Evolutionary conservation across 2,329 filamentous ascomycete species (phyloP), one percentile per base, ranked within the genome.

Genomic region (Simplicillium sp.): DNA sequence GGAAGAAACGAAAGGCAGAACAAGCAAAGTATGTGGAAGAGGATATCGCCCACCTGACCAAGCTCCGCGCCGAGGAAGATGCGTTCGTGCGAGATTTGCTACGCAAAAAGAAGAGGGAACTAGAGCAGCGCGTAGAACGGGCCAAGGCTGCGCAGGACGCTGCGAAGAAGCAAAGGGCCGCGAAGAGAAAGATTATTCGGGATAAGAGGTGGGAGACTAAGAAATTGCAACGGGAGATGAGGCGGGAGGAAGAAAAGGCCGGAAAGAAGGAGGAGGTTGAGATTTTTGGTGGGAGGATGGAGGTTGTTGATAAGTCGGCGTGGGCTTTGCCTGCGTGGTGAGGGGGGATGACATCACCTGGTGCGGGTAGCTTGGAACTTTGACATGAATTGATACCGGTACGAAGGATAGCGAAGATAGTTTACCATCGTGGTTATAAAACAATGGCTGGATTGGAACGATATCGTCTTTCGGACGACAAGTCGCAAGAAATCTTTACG

Each of bases 401-500:
- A 15, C 28, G 17, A 40, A 32, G 29, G 9, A 20, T 7, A 37
- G 11, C 13, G 18, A 11, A n/a, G 15, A 37, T 11, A 25, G 5
- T 25, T 5, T 6, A 25, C 6, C 20, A 9, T 25, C n/a, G n/a
- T n/a, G n/a, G 20, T 6, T 9, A 25, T 6, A 25, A 25, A 25
- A 25, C 5, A 25, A 25, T 25, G 20, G 20, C 20, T 25, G 20
- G 9, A 5, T 25, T 25, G 20, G 20, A 9, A 25, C 20, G 53
- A 9, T 57, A 61, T 41, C 50, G 54, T 31, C 60, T 63, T 45
- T 49, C 56, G 7, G 46, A 50, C 13, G 47, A 47, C 32, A 53
- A 54, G 9, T 55, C 59, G 5, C 46, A 44, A 11, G 45, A 44
- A 20, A 61, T 63, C 44, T 64, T 63, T 46, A 45, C 45, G 17